Evolutionary conservation across 768 basidiomycete genomes (phyloP), one percentile per base, ranked within the genome.

Genomic region (Exsudoporus frostii): DNA sequence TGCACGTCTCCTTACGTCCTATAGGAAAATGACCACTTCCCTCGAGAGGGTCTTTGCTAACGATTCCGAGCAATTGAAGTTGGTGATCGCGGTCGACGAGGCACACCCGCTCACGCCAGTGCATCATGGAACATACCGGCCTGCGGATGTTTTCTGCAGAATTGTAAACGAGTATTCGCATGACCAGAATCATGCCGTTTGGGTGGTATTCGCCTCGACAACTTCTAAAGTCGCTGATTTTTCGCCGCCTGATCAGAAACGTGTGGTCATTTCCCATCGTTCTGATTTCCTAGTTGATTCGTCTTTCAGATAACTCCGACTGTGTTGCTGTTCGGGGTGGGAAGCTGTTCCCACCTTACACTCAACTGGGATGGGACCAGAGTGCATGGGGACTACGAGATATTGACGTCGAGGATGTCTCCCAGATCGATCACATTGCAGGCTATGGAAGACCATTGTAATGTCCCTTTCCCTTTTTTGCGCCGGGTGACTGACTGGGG

Each of bases 61-160:
- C 4, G 1, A 32, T 5, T 9, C 36, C 0, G 5, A 37, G 7
- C 4, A 0, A 2, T 51, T 51, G 2, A 54, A 45, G 33, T n/a
- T 63, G 38, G 37, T 62, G 15, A 62, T 62, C 19, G 60, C 60
- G 1, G 2, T 62, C 6, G 60, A 62, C n/a, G 53, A 59, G 3
- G 57, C 57, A 13, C 53, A 62, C 17, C 13, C 46, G 0, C 44
- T 62, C 8, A 48, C 48, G 2, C 27, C 22, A 43, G 1, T 20
- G 25, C 25, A 10, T 5, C 11, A 1, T 15, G 0, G 14, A 5
- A 5, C 4, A 30, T 47, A 59, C 24, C 49, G 44, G 1, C 57
- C 50, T 0, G 60, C 44, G 4, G 50, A 62, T 17, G 24, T 55
- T 3, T 17, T 62, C 0, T 47, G 48, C 38, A 51, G 48, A 20